These are phyloP conservation scores for Cucumis cinereus DNA, from an alignment of 306 rosid genomes.

Conservation along the genomic window DNA sequence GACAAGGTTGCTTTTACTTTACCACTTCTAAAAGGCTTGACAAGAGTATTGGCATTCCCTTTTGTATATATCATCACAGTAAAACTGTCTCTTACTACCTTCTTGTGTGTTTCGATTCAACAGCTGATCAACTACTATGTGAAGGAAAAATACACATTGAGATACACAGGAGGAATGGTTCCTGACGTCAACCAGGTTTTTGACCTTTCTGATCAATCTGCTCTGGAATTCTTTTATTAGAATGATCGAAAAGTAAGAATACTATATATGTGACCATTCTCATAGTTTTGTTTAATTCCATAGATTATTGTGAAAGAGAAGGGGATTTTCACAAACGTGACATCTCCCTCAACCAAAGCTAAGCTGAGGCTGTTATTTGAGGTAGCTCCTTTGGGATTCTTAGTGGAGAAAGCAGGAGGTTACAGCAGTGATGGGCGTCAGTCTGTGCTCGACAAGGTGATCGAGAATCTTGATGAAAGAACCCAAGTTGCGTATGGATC, in stretches of 20 bases:
- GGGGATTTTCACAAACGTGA: slow-evolving; percentile 86
- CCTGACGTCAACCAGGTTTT: slow-evolving; percentile 91
- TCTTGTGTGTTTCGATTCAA: slow-evolving; percentile 12
- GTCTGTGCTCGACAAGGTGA: slow-evolving; percentile 82
- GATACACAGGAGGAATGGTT: slow-evolving; percentile 99
- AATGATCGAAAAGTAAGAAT: background rate
- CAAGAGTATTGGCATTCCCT: background rate
- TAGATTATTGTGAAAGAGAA: slow-evolving; percentile 94
- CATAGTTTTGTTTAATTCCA: slow-evolving; percentile 1
- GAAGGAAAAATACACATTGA: slow-evolving; percentile 80
- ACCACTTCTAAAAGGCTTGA: background rate
- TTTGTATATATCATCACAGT: background rate
- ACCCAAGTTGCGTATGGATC: slow-evolving; percentile 98
- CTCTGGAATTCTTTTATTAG: background rate
- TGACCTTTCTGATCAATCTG: background rate
- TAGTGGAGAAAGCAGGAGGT: slow-evolving; percentile 94
- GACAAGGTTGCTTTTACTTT: slow-evolving; percentile 37
- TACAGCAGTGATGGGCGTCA: slow-evolving; percentile 76
- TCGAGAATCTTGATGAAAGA: slow-evolving; percentile 62
- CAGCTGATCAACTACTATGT: slow-evolving; percentile 81
- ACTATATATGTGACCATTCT: background rate
- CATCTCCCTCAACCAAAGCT: slow-evolving; percentile 85
- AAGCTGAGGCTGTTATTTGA: slow-evolving; percentile 85
- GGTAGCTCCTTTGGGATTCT: slow-evolving; percentile 86
- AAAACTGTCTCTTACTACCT: slow-evolving; percentile 11